phyloP scores from a whole-genome alignment of 2,329 filamentous ascomycete species.

The Tolypocladium guangdongense region DNA sequence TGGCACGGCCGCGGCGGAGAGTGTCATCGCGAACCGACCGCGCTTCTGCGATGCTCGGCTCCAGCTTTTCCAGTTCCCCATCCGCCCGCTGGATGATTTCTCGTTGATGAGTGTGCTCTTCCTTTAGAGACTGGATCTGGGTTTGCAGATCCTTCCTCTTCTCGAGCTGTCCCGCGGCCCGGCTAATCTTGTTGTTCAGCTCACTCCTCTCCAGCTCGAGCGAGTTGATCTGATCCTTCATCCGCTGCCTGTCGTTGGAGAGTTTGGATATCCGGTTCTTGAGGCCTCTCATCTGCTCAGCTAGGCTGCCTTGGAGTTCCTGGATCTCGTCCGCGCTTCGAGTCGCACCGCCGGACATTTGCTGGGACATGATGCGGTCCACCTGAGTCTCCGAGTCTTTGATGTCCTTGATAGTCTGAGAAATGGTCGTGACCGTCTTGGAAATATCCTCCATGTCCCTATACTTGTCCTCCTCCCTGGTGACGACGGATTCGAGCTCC shows the following conservation, averaged over 20 bases:
- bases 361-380: constrained; percentile 61
- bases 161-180: constrained; percentile 63
- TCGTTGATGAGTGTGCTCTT: constrained; percentile 56
- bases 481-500: constrained; percentile 54
- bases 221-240: constrained; percentile 53
- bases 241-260: constrained; percentile 58
- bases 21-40: constrained; percentile 69
- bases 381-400: constrained; percentile 62
- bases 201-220: constrained; percentile 73
- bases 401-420: constrained; percentile 62
- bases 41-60: constrained; percentile 65
- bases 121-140: constrained; percentile 65
- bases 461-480: constrained; percentile 52
- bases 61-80: constrained; percentile 60
- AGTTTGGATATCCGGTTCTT: constrained; percentile 57
- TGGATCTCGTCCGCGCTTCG: constrained; percentile 78
- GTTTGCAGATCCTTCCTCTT: constrained; percentile 62
- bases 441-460: constrained; percentile 65
- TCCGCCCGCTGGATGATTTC: constrained; percentile 61
- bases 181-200: constrained; percentile 59
- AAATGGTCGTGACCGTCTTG: constrained; percentile 67
- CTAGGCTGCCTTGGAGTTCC: constrained; percentile 55
- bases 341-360: constrained; percentile 53
- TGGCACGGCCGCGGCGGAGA: constrained; percentile 56
- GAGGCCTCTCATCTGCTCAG: constrained; percentile 54